Base-by-base conservation (phyloP, 1,284 basidiomycete genomes). In the Chondrostereum purpureum region DNA sequence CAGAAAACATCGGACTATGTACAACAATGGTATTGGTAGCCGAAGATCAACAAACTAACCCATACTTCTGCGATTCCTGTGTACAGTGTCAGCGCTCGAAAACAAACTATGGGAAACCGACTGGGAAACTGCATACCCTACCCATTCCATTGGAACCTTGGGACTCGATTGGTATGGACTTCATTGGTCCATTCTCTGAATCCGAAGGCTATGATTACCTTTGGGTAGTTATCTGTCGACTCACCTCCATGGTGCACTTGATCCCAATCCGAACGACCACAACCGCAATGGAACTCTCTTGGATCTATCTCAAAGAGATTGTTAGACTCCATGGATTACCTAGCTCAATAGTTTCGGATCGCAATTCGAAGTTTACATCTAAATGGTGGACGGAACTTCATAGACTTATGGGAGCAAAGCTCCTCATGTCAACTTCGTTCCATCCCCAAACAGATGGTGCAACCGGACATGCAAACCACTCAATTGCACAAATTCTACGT, bases 401-500 rank as follows among this genome's bases (percentile, higher is more conserved):
- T 27, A 39, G 55, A 5, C 13, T 67, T 5, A 20, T 67, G 1
- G 65, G 65, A 2, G 57, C 58, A 0, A 61, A 60, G 39, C 51
- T 70, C 0, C 46, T 63, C 2, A 66, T 73, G 63, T 73, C 69
- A 0, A 72, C 62, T 0, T 59, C 66, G 4, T 73, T 66, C 45
- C 71, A 74, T 34, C 70, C 66, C 0, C 65, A 74, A 45, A 73
- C 58, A 2, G 67, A 70, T 48, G 60, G 68, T 2, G 50, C 54
- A 4, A 63, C 61, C 0, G 66, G 70, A 47, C 47, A 57, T 0
- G 52, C 50, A 0, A 68, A 64, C 31, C 40, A 51, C 0, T 55
- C 51, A 3, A 53, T 67, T 3, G 50, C 40, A 0, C 61, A 67
- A 38, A 66, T 67, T 6, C 46, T 68, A 17, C 36, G 57, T 0